Percentiles rank a stretch among this genome's conserved stretches.
Conservation (phyloP, 2,329 filamentous ascomycete genomes). For the Grosmannia serpens region DNA sequence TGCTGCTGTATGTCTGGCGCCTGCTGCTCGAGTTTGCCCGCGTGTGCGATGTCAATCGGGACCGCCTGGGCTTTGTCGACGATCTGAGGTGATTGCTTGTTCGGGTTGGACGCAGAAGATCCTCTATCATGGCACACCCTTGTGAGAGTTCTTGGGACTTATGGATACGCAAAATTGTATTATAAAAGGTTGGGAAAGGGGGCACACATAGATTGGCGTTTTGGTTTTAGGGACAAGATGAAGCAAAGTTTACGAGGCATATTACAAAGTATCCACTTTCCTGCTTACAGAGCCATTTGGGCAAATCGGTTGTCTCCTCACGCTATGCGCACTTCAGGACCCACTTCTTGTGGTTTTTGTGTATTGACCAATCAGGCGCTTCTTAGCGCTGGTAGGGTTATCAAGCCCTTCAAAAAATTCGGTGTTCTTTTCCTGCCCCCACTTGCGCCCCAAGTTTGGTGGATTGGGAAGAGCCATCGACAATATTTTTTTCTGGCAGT, state of each 20-base stretch:
- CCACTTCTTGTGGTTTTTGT: too few relatives aligned
- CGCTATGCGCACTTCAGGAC: too few relatives aligned
- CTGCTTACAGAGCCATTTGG: neutral
- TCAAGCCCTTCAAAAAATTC: constrained; percentile 29
- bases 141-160: too few relatives aligned
- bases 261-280: neutral
- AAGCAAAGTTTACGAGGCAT: too few relatives aligned
- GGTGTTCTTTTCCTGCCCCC: constrained; percentile 2
- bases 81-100: constrained; percentile 20
- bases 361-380: neutral
- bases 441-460: neutral
- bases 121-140: too few relatives aligned
- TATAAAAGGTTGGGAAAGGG: too few relatives aligned
- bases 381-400: constrained; percentile 24
- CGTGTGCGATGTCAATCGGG: constrained; percentile 32
- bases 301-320: too few relatives aligned
- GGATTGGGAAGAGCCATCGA: neutral
- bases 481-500: constrained; percentile 3
- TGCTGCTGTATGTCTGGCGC: constrained; percentile 54
- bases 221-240: too few relatives aligned
- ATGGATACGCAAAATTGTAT: too few relatives aligned
- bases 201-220: too few relatives aligned
- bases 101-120: too few relatives aligned
- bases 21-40: constrained; percentile 47
- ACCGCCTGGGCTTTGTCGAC: constrained; percentile 30